phyloP scores from a whole-genome alignment of 2,329 filamentous ascomycete species.

The Triangularia verruculosa region DNA sequence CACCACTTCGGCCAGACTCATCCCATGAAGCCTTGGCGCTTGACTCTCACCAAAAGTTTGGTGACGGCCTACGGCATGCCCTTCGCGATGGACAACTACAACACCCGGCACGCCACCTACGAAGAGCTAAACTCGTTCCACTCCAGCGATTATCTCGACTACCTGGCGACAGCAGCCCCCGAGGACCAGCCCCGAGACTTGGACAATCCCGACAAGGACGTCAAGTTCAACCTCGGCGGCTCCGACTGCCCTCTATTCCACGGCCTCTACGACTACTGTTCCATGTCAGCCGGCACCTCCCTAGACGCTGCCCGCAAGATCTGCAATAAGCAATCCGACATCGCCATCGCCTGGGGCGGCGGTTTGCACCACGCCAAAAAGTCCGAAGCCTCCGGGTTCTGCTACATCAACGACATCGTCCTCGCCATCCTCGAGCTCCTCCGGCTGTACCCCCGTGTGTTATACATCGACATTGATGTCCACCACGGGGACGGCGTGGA shows the following conservation, averaged over 20 bases:
- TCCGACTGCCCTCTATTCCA: constrained; percentile 97
- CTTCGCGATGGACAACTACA: constrained; percentile 93
- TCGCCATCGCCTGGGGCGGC: constrained; percentile 96
- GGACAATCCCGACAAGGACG: constrained; percentile 59
- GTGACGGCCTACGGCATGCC: constrained; percentile 95
- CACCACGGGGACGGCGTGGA: constrained; percentile 85
- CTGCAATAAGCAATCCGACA: constrained; percentile 81
- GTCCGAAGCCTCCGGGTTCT: constrained; percentile 90
- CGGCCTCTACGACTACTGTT: constrained; percentile 91
- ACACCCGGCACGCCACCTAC: constrained; percentile 77
- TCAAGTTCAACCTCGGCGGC: constrained; percentile 80
- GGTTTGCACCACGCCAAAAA: constrained; percentile 96
- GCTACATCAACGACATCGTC: constrained; percentile 99
- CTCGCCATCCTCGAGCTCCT: constrained; percentile 87
- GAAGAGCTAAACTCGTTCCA: constrained; percentile 89
- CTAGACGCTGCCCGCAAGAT: constrained; percentile 90
- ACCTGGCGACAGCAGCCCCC: constrained; percentile 70
- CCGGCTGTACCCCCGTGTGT: constrained; percentile 74
- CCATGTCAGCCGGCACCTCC: constrained; percentile 85
- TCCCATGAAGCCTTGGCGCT: constrained; percentile 98
- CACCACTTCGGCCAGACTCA: constrained; percentile 97
- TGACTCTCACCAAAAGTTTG: constrained; percentile 91
- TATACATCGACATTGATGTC: constrained; percentile 91
- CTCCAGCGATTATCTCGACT: constrained; percentile 84
- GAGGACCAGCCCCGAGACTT: constrained; percentile 62